These are phyloP conservation scores for Yarrowia deformans DNA, from an alignment of 805 yeast species.

Conservation along the genomic window DNA sequence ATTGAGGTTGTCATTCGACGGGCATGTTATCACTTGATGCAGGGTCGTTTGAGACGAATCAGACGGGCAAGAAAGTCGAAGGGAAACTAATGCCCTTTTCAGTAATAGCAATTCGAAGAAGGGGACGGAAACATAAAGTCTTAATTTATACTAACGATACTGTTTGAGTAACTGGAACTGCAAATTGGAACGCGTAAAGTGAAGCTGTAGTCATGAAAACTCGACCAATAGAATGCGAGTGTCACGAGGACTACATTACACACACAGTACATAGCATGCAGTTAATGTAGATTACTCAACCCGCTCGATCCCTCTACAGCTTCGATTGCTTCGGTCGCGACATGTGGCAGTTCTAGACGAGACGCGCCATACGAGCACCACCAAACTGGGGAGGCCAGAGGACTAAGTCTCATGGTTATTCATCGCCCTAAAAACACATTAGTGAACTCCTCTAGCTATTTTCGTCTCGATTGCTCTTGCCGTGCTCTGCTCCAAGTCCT, in stretches of 20 bases:
- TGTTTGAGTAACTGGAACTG: neutral
- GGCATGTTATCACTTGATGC: slow-evolving; percentile 83
- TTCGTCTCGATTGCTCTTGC: neutral
- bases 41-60: slow-evolving; percentile 73
- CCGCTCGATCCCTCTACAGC: too few relatives aligned
- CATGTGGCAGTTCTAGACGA: too few relatives aligned
- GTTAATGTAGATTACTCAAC: too few relatives aligned
- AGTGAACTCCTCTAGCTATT: neutral
- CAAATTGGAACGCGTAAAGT: neutral
- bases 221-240: neutral
- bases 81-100: neutral
- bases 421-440: too few relatives aligned
- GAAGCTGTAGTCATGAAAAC: neutral
- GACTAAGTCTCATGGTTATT: too few relatives aligned
- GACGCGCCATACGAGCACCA: too few relatives aligned
- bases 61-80: slow-evolving; percentile 53
- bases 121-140: slow-evolving; percentile 2
- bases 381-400: too few relatives aligned
- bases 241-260: too few relatives aligned
- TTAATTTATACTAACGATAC: slow-evolving; percentile 14
- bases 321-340: too few relatives aligned
- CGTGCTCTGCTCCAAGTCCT: neutral
- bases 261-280: too few relatives aligned
- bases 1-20: slow-evolving; percentile 79
- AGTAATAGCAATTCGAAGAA: neutral